Evolutionary conservation across 768 basidiomycete species (phyloP), one percentile per base, ranked within the genome.

Genomic region (Pisolithus sp.): DNA sequence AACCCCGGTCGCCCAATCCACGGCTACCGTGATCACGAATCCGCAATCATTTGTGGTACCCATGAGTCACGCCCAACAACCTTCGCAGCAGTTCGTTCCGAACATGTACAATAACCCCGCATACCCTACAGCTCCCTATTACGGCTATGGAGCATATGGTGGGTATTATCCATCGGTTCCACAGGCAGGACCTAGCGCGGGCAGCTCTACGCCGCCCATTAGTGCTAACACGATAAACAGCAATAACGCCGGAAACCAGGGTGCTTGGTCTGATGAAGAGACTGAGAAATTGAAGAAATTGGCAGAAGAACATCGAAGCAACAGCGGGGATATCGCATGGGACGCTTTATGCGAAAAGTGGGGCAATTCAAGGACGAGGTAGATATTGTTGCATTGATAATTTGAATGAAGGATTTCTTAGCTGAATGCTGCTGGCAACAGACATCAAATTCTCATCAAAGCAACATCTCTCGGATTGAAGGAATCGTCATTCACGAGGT

Each of bases 381-480:
- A 55, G 45, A 70, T 70, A 26, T 42, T 23, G 1, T 51, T 49
- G 40, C 28, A 10, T 46, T 36, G 42, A 13, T 17, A 23, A 15
- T 15, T 13, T 15, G 34, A 15, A 34, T 13, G 34, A 34, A 34
- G 30, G 30, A 34, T n/a, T n/a, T n/a, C n/a, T n/a, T n/a, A n/a
- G n/a, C 26, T 53, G 34, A 36, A 39, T 39, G 42, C 50, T 52
- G 13, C 40, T 28, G 21, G 24, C 15, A 31, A 43, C 53, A 91
- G 89, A 61, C 87, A 89, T 59, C 89, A 92, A 64, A 89, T 91
- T 50, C 70, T 90, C 31, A 79, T 89, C 54, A 90, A 89, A 67
- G 89, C 88, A 2, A 91, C 85, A 2, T 71, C 76, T n/a, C 66
- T 92, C 17, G 85, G 86, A 9, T 71, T 92, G 45, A 90, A 90